phyloP scores from a whole-genome alignment of 257 asterid genomes.

The Scutellaria minor region DNA sequence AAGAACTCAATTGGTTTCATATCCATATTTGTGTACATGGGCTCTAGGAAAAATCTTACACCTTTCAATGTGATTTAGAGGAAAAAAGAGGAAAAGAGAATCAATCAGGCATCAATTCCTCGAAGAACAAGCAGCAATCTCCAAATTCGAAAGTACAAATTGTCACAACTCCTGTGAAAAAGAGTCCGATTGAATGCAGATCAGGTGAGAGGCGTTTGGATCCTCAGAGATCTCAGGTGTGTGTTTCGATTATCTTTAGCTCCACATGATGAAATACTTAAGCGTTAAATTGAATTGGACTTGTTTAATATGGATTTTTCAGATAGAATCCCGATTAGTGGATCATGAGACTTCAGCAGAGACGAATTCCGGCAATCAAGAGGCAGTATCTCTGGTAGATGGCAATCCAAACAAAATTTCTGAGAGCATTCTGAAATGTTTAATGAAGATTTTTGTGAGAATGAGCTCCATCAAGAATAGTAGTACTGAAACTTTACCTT shows the following conservation, averaged over 20 bases:
- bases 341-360: constrained; percentile 44
- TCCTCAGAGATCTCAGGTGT: constrained; percentile 59
- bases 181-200: constrained; percentile 45
- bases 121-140: constrained; percentile 53
- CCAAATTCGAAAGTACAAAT: constrained; percentile 44
- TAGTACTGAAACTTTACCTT: constrained; percentile 51
- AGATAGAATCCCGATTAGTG: constrained; percentile 48
- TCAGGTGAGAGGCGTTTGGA: constrained; percentile 49
- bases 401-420: constrained; percentile 73
- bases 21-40: neutral
- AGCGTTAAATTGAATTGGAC: constrained; percentile 12
- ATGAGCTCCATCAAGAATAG: constrained; percentile 63
- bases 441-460: constrained; percentile 64
- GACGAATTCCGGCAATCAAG: constrained; percentile 38
- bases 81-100: constrained; percentile 65
- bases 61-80: constrained; percentile 43
- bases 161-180: constrained; percentile 53
- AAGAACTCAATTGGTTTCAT: constrained; percentile 27
- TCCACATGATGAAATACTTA: constrained; percentile 3
- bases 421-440: constrained; percentile 78
- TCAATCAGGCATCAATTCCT: constrained; percentile 44
- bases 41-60: constrained; percentile 12
- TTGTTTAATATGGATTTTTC: constrained; percentile 30
- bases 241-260: constrained; percentile 18
- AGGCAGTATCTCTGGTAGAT: constrained; percentile 35